phyloP scores from a whole-genome alignment of 495 filamentous ascomycete species.

The Rhizodiscina lignyota region DNA sequence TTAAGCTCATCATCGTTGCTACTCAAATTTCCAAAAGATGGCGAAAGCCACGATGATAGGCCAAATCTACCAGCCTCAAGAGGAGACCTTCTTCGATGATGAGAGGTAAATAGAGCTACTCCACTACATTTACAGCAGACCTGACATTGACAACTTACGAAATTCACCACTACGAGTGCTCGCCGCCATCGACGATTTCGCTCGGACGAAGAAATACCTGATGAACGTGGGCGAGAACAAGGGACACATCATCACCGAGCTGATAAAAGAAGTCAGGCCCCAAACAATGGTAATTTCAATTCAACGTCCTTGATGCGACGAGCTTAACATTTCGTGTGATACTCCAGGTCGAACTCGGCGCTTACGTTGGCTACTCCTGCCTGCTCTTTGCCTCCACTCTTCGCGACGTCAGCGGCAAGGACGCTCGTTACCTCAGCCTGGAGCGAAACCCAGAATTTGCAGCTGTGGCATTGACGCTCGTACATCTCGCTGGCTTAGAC shows the following conservation, averaged over 20 bases:
- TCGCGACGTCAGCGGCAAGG: constrained; percentile 36
- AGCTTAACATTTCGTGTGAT: background rate
- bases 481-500: constrained; percentile 50
- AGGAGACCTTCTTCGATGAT: constrained; percentile 37
- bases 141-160: constrained; percentile 38
- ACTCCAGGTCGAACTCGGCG: constrained; percentile 50
- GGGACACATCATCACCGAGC: constrained; percentile 43
- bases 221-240: constrained; percentile 70
- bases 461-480: constrained; percentile 40
- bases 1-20: too few relatives aligned
- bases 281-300: constrained; percentile 31
- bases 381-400: constrained; percentile 52
- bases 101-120: constrained; percentile 60
- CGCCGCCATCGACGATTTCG: constrained; percentile 56
- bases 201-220: constrained; percentile 43
- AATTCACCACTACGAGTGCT: constrained; percentile 48
- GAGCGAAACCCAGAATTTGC: constrained; percentile 54
- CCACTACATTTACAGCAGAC: constrained; percentile 45
- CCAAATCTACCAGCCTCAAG: constrained; percentile 5
- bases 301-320: background rate
- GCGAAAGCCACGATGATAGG: too few relatives aligned
- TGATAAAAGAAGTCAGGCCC: constrained; percentile 50
- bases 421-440: constrained; percentile 53
- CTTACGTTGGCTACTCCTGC: constrained; percentile 68
- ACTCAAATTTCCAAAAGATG: too few relatives aligned